Base-by-base conservation (phyloP, 768 basidiomycete species). In the Sporobolomyces pararoseus region DNA sequence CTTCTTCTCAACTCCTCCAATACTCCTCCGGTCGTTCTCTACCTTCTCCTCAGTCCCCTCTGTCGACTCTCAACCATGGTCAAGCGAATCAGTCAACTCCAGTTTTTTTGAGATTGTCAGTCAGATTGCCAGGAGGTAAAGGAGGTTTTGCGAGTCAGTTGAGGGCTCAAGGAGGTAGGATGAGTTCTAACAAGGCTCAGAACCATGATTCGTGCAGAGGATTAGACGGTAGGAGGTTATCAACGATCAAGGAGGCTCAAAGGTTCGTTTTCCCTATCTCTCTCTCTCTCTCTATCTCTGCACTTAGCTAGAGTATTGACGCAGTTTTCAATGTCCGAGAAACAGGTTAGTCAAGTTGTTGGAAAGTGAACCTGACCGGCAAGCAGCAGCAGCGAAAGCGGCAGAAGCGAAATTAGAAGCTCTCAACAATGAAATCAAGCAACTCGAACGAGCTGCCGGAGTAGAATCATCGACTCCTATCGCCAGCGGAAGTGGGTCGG, bases 121-220 rank as follows among this genome's bases (percentile, higher is more conserved):
- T 91, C 0, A 83, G 87, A 31, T 78, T 97, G 10, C 83, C 84
- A 4, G 95, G 95, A 57, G 96, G 96, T 25, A 99, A 98, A 81
- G 95, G 96, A 79, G 96, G 95, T 39, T 98, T 99, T 77, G 96
- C 96, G 5, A 90, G 89, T 23, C 93, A 97, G 82, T 83, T 99
- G 73, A 85, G 96, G 79, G 95, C 96, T 0, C 95, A 95, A 19
- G 96, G 96, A 73, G 95, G 96, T 17, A 85, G 95, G 37, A 99
- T 99, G 96, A 91, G 89, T 77, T 89, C 88, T 75, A 91, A 93
- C 82, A 92, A 92, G 83, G 92, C 91, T 29, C 93, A 84, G 79
- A 94, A 93, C 79, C 68, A 59, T 7, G 94, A 98, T 78, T 59
- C 52, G 7, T 77, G 77, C 54, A 55, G 96, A 55, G 96, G 98